Conservation (phyloP, 768 basidiomycete genomes). For the Russula olivacea region DNA sequence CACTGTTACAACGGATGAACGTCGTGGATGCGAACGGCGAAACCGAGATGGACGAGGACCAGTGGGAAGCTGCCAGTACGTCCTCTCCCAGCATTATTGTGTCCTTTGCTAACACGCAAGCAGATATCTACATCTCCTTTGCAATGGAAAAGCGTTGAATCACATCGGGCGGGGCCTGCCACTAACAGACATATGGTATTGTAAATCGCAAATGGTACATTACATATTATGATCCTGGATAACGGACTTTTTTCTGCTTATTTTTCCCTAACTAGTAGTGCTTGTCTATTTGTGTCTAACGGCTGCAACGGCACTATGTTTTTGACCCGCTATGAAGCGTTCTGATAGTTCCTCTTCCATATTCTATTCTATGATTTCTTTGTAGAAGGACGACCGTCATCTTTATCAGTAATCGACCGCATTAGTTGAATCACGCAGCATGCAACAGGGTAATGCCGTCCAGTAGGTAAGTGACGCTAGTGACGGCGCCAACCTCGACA, state of each 20-base stretch:
- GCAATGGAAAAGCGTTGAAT: constrained; percentile 68
- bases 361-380: neutral
- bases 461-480: neutral
- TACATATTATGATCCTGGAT: constrained; percentile 3
- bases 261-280: neutral
- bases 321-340: neutral
- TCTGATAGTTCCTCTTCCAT: neutral
- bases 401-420: no score
- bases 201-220: constrained; percentile 10
- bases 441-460: neutral
- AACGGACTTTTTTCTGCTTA: constrained; percentile 9
- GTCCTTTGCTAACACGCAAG: constrained; percentile 13
- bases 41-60: constrained; percentile 89
- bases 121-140: constrained; percentile 92
- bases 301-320: neutral
- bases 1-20: constrained; percentile 84
- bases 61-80: constrained; percentile 99
- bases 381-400: neutral
- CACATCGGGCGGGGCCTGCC: constrained; percentile 4
- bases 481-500: no score
- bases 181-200: constrained; percentile 2
- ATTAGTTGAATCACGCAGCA: neutral
- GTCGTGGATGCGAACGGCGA: constrained; percentile 83
- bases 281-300: constrained; percentile 5
- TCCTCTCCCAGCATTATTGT: constrained; percentile 25